Percentiles rank a stretch among this genome's conserved stretches.
Evolutionary conservation across 176 grass and related monocot genomes (phyloP).

Genomic region (Oryza brachyantha): DNA sequence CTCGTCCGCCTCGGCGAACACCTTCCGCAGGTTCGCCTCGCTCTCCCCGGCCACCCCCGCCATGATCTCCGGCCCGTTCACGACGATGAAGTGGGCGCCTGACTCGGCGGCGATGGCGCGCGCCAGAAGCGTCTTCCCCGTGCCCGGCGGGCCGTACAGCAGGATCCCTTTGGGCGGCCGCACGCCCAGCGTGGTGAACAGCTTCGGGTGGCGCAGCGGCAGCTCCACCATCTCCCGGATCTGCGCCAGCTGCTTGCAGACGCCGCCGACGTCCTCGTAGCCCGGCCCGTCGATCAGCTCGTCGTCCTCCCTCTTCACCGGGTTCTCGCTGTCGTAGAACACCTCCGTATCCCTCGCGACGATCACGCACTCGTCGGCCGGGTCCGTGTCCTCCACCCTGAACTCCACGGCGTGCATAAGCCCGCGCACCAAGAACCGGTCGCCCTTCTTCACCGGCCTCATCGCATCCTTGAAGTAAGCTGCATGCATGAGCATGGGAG

Average conservation of each 20-base stretch:
- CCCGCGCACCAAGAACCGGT: slow-evolving; percentile 46
- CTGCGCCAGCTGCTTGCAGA: slow-evolving; percentile 54
- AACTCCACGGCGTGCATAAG: slow-evolving; percentile 50
- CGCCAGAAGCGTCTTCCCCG: slow-evolving; percentile 66
- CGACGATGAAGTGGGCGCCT: slow-evolving; percentile 37
- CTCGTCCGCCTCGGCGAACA: slow-evolving; percentile 41
- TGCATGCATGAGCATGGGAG: slow-evolving; percentile 15
- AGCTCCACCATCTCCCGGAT: slow-evolving; percentile 63
- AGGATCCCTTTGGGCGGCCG: slow-evolving; percentile 58
- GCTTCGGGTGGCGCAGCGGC: slow-evolving; percentile 52
- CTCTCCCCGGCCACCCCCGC: slow-evolving; percentile 45
- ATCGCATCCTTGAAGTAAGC: slow-evolving; percentile 39
- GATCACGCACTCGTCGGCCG: slow-evolving; percentile 32
- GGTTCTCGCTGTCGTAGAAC: not conserved
- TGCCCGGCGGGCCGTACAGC: slow-evolving; percentile 53
- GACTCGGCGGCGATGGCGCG: slow-evolving; percentile 54
- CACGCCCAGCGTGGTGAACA: slow-evolving; percentile 54
- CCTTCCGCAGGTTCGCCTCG: slow-evolving; percentile 39
- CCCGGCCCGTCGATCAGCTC: slow-evolving; percentile 53
- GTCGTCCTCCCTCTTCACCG: slow-evolving; percentile 49
- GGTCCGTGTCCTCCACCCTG: slow-evolving; percentile 40
- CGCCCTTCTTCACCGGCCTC: slow-evolving; percentile 39
- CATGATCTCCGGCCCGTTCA: slow-evolving; percentile 66
- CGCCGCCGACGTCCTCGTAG: slow-evolving; percentile 59
- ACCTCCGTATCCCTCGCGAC: slow-evolving; percentile 21